phyloP scores from a whole-genome alignment of 257 asterid species.

The Plectranthus barbatus region DNA sequence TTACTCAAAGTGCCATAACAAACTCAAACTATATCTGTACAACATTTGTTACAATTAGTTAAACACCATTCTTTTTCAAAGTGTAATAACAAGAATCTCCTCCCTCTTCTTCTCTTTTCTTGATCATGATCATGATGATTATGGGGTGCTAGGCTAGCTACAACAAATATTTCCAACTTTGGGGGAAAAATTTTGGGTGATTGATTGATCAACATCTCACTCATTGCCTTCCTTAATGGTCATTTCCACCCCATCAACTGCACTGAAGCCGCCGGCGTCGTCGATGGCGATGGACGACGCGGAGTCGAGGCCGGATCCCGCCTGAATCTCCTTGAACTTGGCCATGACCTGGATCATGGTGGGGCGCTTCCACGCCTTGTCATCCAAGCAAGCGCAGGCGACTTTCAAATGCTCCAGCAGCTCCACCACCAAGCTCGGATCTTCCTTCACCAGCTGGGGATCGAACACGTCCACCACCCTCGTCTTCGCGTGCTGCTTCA shows the following conservation, averaged over 20 bases:
- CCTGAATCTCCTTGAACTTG: conserved; percentile 78
- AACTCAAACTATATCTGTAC: conserved; percentile 68
- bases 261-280: conserved; percentile 25
- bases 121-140: too few species aligned
- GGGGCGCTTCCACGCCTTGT: conserved; percentile 76
- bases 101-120: conserved; percentile 8
- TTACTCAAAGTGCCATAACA: too few species aligned
- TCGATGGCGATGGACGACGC: conserved; percentile 45
- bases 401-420: conserved; percentile 65
- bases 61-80: conserved; percentile 21
- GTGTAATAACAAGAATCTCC: conserved; percentile 36
- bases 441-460: conserved; percentile 54
- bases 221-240: conserved; percentile 83
- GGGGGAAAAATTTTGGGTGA: conserved; percentile 10
- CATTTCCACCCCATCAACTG: conserved; percentile 59
- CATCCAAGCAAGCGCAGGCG: conserved; percentile 77
- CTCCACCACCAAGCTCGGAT: conserved; percentile 63
- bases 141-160: too few species aligned
- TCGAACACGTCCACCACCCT: conserved; percentile 70
- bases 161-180: conserved; percentile 4
- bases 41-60: conserved; percentile 63
- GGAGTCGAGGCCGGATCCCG: conserved; percentile 59
- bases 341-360: conserved; percentile 84
- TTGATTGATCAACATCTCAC: too few species aligned
- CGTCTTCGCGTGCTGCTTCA: conserved; percentile 52